Conservation (phyloP, 2,329 filamentous ascomycete genomes). For the Nothopassalora personata region DNA sequence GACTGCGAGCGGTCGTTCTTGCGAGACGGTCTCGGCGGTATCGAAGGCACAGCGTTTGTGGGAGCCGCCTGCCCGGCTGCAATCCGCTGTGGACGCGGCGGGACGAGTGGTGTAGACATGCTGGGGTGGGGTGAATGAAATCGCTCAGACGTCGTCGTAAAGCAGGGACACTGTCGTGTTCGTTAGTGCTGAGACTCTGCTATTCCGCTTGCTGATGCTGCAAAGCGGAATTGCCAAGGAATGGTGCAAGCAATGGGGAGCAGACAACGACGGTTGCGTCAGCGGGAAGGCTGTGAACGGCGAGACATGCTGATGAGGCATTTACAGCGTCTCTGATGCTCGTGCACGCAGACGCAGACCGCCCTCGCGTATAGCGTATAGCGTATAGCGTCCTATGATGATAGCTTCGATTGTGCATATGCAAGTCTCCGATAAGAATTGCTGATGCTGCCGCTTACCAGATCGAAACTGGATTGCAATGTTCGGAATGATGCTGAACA, state of each 20-base stretch:
- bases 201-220: not conserved
- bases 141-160: not conserved
- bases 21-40: conserved; percentile 74
- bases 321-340: conserved; percentile 1
- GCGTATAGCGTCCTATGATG: not conserved
- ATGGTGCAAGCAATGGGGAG: not conserved
- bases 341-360: conserved; percentile 1
- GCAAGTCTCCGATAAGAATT: conserved; percentile 6
- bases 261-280: conserved; percentile 3
- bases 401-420: not conserved
- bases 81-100: conserved; percentile 57
- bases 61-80: conserved; percentile 39
- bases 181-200: conserved; percentile 2
- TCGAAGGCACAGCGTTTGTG: conserved; percentile 54
- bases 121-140: conserved; percentile 20
- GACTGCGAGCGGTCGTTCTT: conserved; percentile 73
- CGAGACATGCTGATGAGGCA: conserved; percentile 3
- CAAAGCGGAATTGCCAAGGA: not conserved
- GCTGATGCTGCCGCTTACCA: conserved; percentile 1
- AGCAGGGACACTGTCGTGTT: not conserved
- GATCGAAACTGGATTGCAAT: not conserved
- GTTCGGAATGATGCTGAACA: not conserved
- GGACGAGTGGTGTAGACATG: conserved; percentile 54
- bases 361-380: not conserved
- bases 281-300: conserved; percentile 4